Conservation (phyloP, 2,329 filamentous ascomycete species). For the Lachnellula suecica region DNA sequence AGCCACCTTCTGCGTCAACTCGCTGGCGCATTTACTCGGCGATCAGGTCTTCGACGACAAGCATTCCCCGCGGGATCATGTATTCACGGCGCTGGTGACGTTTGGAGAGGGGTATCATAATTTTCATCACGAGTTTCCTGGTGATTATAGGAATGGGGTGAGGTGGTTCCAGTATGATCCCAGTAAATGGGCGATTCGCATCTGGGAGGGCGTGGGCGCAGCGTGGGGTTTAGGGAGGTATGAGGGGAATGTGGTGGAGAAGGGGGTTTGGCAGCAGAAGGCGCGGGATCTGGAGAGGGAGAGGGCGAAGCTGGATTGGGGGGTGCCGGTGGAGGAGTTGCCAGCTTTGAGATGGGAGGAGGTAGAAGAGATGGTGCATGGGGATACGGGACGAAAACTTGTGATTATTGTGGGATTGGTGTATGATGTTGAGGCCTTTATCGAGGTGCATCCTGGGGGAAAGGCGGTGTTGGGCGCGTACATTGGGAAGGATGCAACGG, state of each 20-base stretch:
- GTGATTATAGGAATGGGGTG: conserved; percentile 89
- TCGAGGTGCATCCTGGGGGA: conserved; percentile 88
- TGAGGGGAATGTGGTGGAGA: conserved; percentile 88
- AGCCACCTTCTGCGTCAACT: conserved; percentile 92
- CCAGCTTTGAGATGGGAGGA: conserved; percentile 84
- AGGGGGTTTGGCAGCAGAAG: conserved; percentile 82
- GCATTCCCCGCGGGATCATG: conserved; percentile 85
- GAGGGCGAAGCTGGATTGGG: conserved; percentile 81
- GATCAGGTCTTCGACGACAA: conserved; percentile 92
- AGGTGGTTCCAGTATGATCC: conserved; percentile 91
- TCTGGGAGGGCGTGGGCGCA: conserved; percentile 80
- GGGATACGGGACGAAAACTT: conserved; percentile 79
- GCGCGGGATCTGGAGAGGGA: conserved; percentile 94
- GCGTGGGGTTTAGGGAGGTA: conserved; percentile 90
- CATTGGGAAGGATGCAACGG: conserved; percentile 84
- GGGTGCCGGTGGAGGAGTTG: conserved; percentile 79
- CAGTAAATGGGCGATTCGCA: conserved; percentile 86
- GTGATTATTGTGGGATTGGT: conserved; percentile 81
- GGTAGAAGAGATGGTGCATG: too few relatives aligned
- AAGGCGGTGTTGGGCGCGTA: conserved; percentile 81
- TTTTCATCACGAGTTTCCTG: conserved; percentile 94
- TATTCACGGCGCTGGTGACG: conserved; percentile 81
- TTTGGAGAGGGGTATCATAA: conserved; percentile 92
- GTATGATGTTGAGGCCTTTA: conserved; percentile 81
- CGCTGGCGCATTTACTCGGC: conserved; percentile 84